Evolutionary conservation across 129 eudicot genomes (phyloP), one percentile per base, ranked within the genome.

Genomic region (Helianthus tuberosus): DNA sequence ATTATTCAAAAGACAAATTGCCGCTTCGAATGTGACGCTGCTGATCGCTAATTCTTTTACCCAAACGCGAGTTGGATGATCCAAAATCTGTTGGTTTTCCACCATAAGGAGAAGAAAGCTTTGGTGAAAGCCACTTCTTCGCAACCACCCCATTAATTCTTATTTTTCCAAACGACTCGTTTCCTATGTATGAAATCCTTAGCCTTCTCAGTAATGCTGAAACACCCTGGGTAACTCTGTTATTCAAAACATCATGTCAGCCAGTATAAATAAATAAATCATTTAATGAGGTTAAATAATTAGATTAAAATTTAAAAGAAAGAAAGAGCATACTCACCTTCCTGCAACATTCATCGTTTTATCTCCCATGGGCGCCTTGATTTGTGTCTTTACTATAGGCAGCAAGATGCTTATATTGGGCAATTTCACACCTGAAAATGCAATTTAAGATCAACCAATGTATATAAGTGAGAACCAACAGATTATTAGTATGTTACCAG

Each of bases 101-200:
- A 64, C 75, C 68, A 49, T 82, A 85, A 44, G 87, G 82, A 61
- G 84, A 78, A 61, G 72, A 82, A 67, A 87, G 86, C 81, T 82
- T 95, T 8, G 99, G 99, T 80, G 87, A 92, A 44, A 95, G 79
- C 99, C 99, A 95, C 74, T 75, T 91, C 72, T 82, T 95, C 43
- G 89, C 86, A 46, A 81, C 82, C 10, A 86, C 85, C 41, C 99
- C 97, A 53, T 80, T 82, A 35, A 95, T 87, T 75, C 96, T 81
- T 76, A 95, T 82, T 78, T 87, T 89, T 54, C 99, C 99, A 63
- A 64, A 77, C 4, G 99, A 95, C 73, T 84, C 99, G 51, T 85
- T 88, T 54, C 99, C 99, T 71, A 83, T 78, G 83, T 95, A 95
- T 52, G 92, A 27, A 20, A 95, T 82, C 66, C 90, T 86, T 71